phyloP scores from a whole-genome alignment of 331 rosid genomes.

The Phaseolus coccineus region DNA sequence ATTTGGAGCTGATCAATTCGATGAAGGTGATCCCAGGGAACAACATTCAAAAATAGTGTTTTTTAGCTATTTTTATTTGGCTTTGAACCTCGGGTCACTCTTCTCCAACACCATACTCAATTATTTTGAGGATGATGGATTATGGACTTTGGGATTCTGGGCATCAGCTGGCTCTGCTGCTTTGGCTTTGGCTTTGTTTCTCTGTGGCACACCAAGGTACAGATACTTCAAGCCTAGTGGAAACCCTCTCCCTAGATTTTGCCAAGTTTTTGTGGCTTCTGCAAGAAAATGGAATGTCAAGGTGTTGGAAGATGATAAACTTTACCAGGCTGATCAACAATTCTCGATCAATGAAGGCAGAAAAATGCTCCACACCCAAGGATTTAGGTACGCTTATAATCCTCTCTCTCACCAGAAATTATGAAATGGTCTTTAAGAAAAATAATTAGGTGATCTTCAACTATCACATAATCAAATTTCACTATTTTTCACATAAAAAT shows the following conservation, averaged over 20 bases:
- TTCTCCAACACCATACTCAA: conserved; percentile 82
- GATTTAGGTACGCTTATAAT: conserved; percentile 60
- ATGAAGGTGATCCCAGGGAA: conserved; percentile 66
- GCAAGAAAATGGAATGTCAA: conserved; percentile 68
- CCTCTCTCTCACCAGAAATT: too few species aligned
- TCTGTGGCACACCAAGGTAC: conserved; percentile 72
- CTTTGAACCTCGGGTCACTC: conserved; percentile 82
- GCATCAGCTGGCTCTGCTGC: conserved; percentile 78
- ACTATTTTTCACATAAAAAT: too few species aligned
- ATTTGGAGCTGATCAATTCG: conserved; percentile 91
- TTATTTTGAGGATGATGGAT: conserved; percentile 76
- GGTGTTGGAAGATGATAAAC: conserved; percentile 41
- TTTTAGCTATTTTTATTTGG: conserved; percentile 86
- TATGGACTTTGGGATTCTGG: conserved; percentile 83
- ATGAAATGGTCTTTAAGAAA: too few species aligned
- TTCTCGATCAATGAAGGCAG: conserved; percentile 50
- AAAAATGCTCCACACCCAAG: conserved; percentile 71
- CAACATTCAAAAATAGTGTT: conserved; percentile 71
- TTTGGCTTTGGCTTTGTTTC: conserved; percentile 67
- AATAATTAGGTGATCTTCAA: too few species aligned
- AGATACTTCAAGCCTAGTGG: conserved; percentile 72
- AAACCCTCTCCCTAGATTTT: conserved; percentile 75
- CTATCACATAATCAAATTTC: too few species aligned
- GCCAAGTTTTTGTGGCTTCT: conserved; percentile 70
- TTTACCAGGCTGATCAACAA: conserved; percentile 52